Conservation (phyloP, 2,329 filamentous ascomycete genomes). For the Aspergillus luchuensis region DNA sequence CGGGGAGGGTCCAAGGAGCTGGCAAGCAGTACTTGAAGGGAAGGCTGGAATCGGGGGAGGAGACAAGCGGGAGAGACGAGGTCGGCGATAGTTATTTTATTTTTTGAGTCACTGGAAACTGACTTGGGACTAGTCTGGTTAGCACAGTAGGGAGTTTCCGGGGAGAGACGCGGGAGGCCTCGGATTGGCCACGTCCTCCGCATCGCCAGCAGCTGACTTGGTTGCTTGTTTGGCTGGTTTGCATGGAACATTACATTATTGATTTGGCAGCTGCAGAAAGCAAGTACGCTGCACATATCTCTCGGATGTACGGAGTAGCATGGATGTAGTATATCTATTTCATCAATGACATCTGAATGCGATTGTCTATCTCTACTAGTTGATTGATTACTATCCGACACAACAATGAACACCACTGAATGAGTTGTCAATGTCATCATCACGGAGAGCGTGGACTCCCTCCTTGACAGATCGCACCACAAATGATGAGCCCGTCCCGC, state of each 20-base stretch:
- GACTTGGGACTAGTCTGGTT: too few species aligned
- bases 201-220: constrained; percentile 8
- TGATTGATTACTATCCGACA: not conserved
- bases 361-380: not conserved
- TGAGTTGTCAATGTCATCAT: constrained; percentile 4
- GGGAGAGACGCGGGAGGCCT: constrained; percentile 14
- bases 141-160: constrained; percentile 20
- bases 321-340: too few species aligned
- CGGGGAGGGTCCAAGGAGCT: constrained; percentile 1
- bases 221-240: not conserved
- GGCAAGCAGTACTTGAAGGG: constrained; percentile 4
- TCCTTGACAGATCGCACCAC: constrained; percentile 7
- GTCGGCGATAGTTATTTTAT: constrained; percentile 17
- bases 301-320: too few species aligned
- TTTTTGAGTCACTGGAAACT: constrained; percentile 25
- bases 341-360: too few species aligned
- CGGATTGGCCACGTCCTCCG: constrained; percentile 18
- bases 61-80: constrained; percentile 10
- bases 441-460: not conserved
- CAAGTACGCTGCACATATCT: too few species aligned
- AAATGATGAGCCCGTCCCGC: constrained; percentile 7
- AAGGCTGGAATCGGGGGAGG: constrained; percentile 15
- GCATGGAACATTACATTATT: too few species aligned
- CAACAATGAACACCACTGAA: not conserved
- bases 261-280: too few species aligned